phyloP scores from a whole-genome alignment of 1,284 basidiomycete species.

The Coniferiporia weirii region DNA sequence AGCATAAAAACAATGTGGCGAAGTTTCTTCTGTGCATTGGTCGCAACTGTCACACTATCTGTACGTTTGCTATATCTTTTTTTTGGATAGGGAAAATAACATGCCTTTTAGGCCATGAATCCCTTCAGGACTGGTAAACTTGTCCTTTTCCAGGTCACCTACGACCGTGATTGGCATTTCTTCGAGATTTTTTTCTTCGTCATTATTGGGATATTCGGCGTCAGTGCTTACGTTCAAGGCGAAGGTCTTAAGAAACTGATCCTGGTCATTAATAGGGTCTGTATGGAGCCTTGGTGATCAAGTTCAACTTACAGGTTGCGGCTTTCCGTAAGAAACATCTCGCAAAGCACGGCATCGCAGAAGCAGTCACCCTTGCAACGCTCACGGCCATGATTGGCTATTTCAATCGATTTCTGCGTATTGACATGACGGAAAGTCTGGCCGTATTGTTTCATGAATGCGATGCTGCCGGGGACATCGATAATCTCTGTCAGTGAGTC shows the following conservation, averaged over 20 bases:
- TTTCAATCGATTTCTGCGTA: slow-evolving; percentile 90
- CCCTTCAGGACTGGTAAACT: slow-evolving; percentile 98
- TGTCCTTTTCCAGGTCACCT: slow-evolving; percentile 96
- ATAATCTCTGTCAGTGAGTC: slow-evolving; percentile 91
- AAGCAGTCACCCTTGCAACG: slow-evolving; percentile 83
- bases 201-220: slow-evolving; percentile 93
- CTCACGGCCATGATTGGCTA: slow-evolving; percentile 92
- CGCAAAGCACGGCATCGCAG: slow-evolving; percentile 77
- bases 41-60: slow-evolving; percentile 93
- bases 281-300: slow-evolving; percentile 96
- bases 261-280: slow-evolving; percentile 59
- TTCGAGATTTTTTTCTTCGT: slow-evolving; percentile 97
- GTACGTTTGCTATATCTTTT: slow-evolving; percentile 41
- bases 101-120: slow-evolving; percentile 77
- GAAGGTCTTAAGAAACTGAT: slow-evolving; percentile 6
- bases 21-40: slow-evolving; percentile 94
- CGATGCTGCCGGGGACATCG: slow-evolving; percentile 88
- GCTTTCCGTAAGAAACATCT: slow-evolving; percentile 91
- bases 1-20: slow-evolving; percentile 98
- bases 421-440: slow-evolving; percentile 98
- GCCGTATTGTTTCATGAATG: slow-evolving; percentile 97
- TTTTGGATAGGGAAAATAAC: slow-evolving; percentile 1
- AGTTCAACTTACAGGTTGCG: slow-evolving; percentile 94
- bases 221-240: slow-evolving; percentile 33
- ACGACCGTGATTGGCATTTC: slow-evolving; percentile 98